Conservation (phyloP, 495 filamentous ascomycete species). For the Aspergillus funiculosus region DNA sequence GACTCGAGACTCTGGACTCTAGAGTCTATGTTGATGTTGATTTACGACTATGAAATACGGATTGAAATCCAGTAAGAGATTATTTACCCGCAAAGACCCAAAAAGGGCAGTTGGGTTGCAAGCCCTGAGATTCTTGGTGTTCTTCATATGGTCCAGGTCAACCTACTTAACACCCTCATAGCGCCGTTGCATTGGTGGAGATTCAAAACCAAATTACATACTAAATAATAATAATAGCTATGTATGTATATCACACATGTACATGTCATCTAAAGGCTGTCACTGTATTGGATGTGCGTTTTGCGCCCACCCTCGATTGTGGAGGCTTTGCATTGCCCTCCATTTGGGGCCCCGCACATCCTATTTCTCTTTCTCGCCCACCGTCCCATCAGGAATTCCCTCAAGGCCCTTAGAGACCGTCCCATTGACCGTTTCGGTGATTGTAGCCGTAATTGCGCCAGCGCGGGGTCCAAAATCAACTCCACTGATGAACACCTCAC, state of each 20-base stretch:
- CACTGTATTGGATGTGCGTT: neutral
- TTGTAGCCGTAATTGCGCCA: neutral
- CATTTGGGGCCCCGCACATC: too few relatives aligned
- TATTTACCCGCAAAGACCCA: too few relatives aligned
- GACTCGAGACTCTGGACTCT: too few relatives aligned
- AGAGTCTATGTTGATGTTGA: neutral
- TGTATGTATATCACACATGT: slow-evolving; percentile 19
- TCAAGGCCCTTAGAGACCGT: neutral
- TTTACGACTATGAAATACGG: too few relatives aligned
- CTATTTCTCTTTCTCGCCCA: slow-evolving; percentile 2
- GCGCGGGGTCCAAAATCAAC: slow-evolving; percentile 56
- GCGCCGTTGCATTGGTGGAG: too few relatives aligned
- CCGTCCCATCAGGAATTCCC: neutral
- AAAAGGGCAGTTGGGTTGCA: too few relatives aligned
- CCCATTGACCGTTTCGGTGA: slow-evolving; percentile 9
- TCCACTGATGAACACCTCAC: slow-evolving; percentile 75
- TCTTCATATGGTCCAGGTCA: too few relatives aligned
- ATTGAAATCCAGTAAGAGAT: too few relatives aligned
- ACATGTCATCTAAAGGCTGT: slow-evolving; percentile 8
- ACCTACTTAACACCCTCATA: too few relatives aligned
- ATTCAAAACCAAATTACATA: slow-evolving; percentile 11
- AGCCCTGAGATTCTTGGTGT: neutral
- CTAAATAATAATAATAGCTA: slow-evolving; percentile 4
- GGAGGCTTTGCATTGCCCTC: neutral
- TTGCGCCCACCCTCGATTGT: neutral